Conservation (phyloP, 2,329 filamentous ascomycete genomes). For the Fusarium duplospermum region DNA sequence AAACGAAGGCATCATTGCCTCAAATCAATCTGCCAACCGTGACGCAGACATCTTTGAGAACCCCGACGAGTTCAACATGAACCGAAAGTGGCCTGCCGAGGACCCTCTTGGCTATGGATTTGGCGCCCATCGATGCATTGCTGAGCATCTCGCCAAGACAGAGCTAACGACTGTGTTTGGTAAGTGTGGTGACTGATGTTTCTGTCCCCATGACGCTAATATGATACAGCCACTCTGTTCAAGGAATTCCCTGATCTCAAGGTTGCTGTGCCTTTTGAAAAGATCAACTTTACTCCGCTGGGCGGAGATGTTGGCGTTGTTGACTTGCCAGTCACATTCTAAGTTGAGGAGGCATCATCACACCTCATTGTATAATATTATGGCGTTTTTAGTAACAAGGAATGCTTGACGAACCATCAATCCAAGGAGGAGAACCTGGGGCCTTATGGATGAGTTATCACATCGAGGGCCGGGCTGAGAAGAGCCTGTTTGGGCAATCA, state of each 20-base stretch:
- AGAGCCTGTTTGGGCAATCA: not conserved
- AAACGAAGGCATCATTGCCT: slow-evolving; percentile 60
- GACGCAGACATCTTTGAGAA: slow-evolving; percentile 57
- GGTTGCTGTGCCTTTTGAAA: slow-evolving; percentile 8
- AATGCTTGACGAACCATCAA: not conserved
- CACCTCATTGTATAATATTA: not conserved
- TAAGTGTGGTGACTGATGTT: not conserved
- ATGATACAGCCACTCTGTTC: slow-evolving; percentile 5
- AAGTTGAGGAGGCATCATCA: not conserved
- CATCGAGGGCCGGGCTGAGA: too few relatives aligned
- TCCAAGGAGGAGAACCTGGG: fast-evolving
- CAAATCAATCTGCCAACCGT: slow-evolving; percentile 60
- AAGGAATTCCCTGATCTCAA: slow-evolving; percentile 13
- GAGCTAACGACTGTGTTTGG: slow-evolving; percentile 21
- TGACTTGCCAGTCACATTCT: slow-evolving; percentile 19
- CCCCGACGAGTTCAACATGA: slow-evolving; percentile 58
- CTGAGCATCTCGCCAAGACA: slow-evolving; percentile 55
- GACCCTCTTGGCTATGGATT: slow-evolving; percentile 59
- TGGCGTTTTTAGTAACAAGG: not conserved
- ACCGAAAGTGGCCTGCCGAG: slow-evolving; percentile 46
- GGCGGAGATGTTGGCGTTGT: slow-evolving; percentile 20
- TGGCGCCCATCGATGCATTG: slow-evolving; percentile 59
- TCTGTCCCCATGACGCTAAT: fast-evolving
- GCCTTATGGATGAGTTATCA: too few relatives aligned
- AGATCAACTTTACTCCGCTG: slow-evolving; percentile 26